phyloP scores from a whole-genome alignment of 495 filamentous ascomycete genomes.

The Lentithecium fluviatile region DNA sequence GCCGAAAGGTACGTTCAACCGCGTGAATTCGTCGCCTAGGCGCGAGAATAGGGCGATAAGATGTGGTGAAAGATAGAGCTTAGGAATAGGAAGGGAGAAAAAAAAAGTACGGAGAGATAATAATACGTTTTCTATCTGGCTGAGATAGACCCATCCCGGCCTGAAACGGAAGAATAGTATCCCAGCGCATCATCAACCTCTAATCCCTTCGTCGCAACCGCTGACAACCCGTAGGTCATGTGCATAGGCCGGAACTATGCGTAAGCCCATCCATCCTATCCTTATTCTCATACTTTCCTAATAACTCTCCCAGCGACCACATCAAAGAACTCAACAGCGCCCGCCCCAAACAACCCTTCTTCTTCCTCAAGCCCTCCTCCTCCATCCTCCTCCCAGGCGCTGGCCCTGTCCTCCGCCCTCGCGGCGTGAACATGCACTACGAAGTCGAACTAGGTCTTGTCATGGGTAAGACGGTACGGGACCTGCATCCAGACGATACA shows the following conservation, averaged over 20 bases:
- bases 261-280: conserved; percentile 52
- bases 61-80: neutral
- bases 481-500: conserved; percentile 67
- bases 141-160: too few species aligned
- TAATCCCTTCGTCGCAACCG: too few species aligned
- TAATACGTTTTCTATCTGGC: too few species aligned
- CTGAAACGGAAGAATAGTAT: too few species aligned
- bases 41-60: neutral
- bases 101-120: too few species aligned
- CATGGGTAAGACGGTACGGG: conserved; percentile 72
- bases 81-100: neutral
- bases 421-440: conserved; percentile 83
- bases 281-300: neutral
- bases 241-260: conserved; percentile 98
- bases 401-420: conserved; percentile 81
- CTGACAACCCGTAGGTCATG: conserved; percentile 60
- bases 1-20: conserved; percentile 50
- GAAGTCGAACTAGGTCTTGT: conserved; percentile 91
- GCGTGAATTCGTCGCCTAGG: neutral
- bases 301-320: conserved; percentile 66
- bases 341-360: conserved; percentile 89
- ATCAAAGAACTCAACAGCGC: conserved; percentile 86
- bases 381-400: conserved; percentile 73
- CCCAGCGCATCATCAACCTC: too few species aligned
- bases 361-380: conserved; percentile 92